Evolutionary conservation across 768 basidiomycete genomes (phyloP), one percentile per base, ranked within the genome.

Genomic region (Trametes maxima): DNA sequence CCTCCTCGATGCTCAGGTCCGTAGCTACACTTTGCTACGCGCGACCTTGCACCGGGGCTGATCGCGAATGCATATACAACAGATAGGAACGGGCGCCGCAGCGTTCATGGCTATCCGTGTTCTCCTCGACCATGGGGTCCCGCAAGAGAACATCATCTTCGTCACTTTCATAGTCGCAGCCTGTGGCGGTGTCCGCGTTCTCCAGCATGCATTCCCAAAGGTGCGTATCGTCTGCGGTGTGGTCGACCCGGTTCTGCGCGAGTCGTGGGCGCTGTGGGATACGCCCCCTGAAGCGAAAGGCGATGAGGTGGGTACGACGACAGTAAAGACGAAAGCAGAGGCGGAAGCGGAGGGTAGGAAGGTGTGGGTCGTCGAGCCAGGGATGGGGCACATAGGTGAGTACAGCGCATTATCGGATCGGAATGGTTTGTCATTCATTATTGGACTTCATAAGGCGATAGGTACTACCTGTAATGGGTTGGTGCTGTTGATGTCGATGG

Each of bases 61-160:
- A 42, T 37, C 12, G 7, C 17, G 8, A 13, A 36, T 22, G 39
- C 44, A 14, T 43, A n/a, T 10, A 19, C 14, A 37, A 17, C 65
- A 96, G 88, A 94, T 98, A 72, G 94, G 93, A 6, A 98, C 96
- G 0, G 96, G 89, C 5, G 95, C 95, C 0, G 86, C 92, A 3
- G 88, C 89, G 19, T 91, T 98, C 73, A 98, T 98, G 96, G 89
- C 95, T 0, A 92, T 99, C 62, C 89, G 96, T 28, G 84, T 96
- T 12, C 78, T 98, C 11, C 81, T 98, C 17, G 96, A 99, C 71
- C 96, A 99, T 66, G 94, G 96, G 13, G 87, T 96, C 17, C 82
- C 73, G 57, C 85, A 94, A 72, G 85, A 89, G 61, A 86, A 84
- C 67, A 95, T 97, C 65, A 85, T 97, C 58, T 95, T 95, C 69